Evolutionary conservation across 176 grass and related monocot species (phyloP), one percentile per base, ranked within the genome.

Genomic region (Musa acuminata): DNA sequence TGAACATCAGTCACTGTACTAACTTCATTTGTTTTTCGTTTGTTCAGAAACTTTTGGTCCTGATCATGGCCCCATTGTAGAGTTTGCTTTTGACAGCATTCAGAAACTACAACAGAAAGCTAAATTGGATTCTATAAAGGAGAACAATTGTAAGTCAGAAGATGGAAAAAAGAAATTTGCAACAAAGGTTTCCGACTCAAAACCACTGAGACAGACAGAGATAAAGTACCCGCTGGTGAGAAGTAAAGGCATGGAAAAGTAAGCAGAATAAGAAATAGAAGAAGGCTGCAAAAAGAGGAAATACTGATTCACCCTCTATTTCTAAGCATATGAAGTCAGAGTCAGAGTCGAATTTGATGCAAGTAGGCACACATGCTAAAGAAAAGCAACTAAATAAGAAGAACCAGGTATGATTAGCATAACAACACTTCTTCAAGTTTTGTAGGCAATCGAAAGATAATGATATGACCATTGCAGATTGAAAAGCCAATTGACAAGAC

Each of bases 1-100:
- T 43, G 9, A 19, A 12, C 1, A 53, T 52, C 35, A 43, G 35
- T 0, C 35, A 6, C 4, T 43, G 35, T 43, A 43, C 57, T 53
- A 24, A 82, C 35, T 63, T n/a, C 82, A 60, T 72, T 69, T 35
- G 13, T 21, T 13, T 51, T 26, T 81, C 11, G 75, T 84, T 64
- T 25, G 2, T 9, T 72, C 13, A 98, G 88, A 87, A 77, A 98
- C 95, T 6, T 98, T 91, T 75, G 86, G 90, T 49, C 64, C 78
- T 60, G 90, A 93, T 35, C 88, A 80, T 2, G 80, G 90, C 22
- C 90, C 95, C 14, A 89, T 94, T 73, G 90, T 86, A 62, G 90
- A 99, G 76, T 99, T 94, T 60, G 90, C 95, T 53, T 83, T 94
- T 64, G 95, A 99, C 77, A 80, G 91, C 72, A 62, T 99, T 26